A percentile compares a stretch with the other conserved stretches of the same genome.
phyloP scores from a whole-genome alignment of 805 yeast genomes.

The Candida adriatica region DNA sequence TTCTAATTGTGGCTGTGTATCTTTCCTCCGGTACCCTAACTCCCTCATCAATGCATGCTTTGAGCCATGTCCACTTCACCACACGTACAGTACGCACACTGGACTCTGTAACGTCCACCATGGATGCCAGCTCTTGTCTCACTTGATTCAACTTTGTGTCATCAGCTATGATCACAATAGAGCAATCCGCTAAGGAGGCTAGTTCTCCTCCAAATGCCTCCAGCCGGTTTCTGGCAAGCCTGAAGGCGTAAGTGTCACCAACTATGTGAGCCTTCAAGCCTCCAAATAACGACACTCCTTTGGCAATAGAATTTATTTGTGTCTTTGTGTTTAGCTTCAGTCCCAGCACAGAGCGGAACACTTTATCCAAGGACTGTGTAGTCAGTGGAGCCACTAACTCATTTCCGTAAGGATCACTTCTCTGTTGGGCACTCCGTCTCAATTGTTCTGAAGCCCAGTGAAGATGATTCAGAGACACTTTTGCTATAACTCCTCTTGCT shows the following conservation, averaged over 20 bases:
- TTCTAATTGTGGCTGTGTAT: too few relatives aligned
- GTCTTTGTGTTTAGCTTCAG: constrained; percentile 4
- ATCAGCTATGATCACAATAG: background rate
- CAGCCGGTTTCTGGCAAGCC: constrained; percentile 20
- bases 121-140: background rate
- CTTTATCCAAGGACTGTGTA: constrained; percentile 6
- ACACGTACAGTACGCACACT: background rate
- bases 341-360: constrained; percentile 10
- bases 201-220: constrained; percentile 40
- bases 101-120: background rate
- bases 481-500: constrained; percentile 31
- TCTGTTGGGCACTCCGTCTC: constrained; percentile 20
- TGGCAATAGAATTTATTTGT: constrained; percentile 5
- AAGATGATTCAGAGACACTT: constrained; percentile 57
- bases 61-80: background rate
- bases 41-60: background rate
- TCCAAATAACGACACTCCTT: constrained; percentile 27
- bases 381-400: constrained; percentile 36
- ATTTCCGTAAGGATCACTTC: constrained; percentile 58
- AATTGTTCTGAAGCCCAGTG: constrained; percentile 32
- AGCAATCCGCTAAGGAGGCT: background rate
- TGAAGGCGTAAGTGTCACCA: constrained; percentile 4
- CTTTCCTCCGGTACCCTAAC: too few relatives aligned
- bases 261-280: constrained; percentile 29
- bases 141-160: background rate